Percentiles rank a stretch among this genome's conserved stretches.
These are phyloP conservation scores for Phytophthora sp. DNA, from an alignment of 352 stramenopile genomes.

Conservation along the genomic window DNA sequence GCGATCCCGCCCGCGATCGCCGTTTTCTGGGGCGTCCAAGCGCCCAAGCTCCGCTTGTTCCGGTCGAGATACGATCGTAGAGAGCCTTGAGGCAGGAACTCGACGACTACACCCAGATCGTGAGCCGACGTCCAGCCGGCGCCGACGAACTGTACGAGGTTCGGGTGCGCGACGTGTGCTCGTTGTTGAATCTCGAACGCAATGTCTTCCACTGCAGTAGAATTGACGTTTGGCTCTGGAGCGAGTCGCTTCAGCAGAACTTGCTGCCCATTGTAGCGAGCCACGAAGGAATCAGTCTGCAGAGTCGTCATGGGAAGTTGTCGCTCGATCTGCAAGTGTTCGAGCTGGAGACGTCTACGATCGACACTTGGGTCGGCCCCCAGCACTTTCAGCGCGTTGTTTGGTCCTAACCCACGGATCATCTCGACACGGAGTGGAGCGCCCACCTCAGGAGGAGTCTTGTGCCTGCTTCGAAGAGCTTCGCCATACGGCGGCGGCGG, in stretches of 20 bases:
- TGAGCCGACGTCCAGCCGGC: conserved; percentile 47
- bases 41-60: not conserved
- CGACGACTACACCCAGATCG: conserved; percentile 22
- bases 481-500: conserved; percentile 20
- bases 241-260: conserved; percentile 26
- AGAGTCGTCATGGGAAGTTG: conserved; percentile 37
- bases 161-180: conserved; percentile 47
- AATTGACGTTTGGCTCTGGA: conserved; percentile 10
- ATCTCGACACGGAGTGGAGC: conserved; percentile 10
- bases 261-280: conserved; percentile 17
- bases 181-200: conserved; percentile 51
- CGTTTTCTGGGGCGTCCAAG: conserved; percentile 35
- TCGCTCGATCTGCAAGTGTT: conserved; percentile 21
- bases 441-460: not conserved
- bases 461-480: conserved; percentile 6
- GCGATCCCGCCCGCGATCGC: conserved; percentile 31
- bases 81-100: conserved; percentile 27
- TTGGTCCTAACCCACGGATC: conserved; percentile 16
- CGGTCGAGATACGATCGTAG: conserved; percentile 22
- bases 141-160: conserved; percentile 66
- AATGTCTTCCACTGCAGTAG: conserved; percentile 36
- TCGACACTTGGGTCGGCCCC: conserved; percentile 16
- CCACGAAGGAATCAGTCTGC: conserved; percentile 31
- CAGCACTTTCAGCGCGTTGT: conserved; percentile 22
- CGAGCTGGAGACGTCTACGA: conserved; percentile 18